Percentiles rank a stretch among this genome's conserved stretches.
Conservation (phyloP, 768 basidiomycete genomes). For the Paxillus ammoniavirescens region DNA sequence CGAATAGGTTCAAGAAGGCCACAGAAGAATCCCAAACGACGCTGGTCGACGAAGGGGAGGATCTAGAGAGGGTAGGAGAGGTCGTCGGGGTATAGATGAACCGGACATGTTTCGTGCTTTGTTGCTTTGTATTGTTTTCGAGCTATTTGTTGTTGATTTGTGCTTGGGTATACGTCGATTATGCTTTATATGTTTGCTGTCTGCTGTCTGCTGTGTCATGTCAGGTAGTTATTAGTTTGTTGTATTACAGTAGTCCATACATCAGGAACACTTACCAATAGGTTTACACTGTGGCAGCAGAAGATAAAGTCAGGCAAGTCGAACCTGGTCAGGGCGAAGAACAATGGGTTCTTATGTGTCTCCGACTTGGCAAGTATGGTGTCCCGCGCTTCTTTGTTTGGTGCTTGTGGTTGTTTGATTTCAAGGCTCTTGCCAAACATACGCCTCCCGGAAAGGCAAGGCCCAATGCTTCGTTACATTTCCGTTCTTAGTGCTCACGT, state of each 20-base stretch:
- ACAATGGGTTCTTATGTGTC: not conserved
- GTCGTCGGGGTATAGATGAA: not conserved
- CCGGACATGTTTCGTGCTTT: not conserved
- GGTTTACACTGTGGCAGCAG: not conserved
- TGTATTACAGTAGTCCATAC: slow-evolving; percentile 11
- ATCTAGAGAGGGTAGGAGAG: not conserved
- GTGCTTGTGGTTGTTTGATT: slow-evolving; percentile 20
- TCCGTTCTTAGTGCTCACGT: too few relatives aligned
- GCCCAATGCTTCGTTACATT: too few relatives aligned
- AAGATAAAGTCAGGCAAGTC: not conserved
- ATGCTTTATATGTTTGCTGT: slow-evolving; percentile 1
- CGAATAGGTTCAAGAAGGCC: not conserved
- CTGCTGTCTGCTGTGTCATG: not conserved
- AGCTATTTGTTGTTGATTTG: not conserved
- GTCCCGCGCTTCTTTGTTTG: slow-evolving; percentile 1
- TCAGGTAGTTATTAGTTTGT: slow-evolving; percentile 1
- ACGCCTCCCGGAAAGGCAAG: not conserved
- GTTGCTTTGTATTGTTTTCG: slow-evolving; percentile 1
- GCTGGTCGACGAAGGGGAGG: not conserved
- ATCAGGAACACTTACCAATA: slow-evolving; percentile 4
- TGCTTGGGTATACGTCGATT: not conserved
- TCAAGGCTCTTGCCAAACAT: slow-evolving; percentile 4
- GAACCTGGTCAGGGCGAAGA: not conserved
- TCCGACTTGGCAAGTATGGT: too few relatives aligned
- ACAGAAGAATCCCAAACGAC: not conserved